Evolutionary conservation across 2,329 filamentous ascomycete species (phyloP), one percentile per base, ranked within the genome.

Genomic region (Rhynchosporium graminicola): DNA sequence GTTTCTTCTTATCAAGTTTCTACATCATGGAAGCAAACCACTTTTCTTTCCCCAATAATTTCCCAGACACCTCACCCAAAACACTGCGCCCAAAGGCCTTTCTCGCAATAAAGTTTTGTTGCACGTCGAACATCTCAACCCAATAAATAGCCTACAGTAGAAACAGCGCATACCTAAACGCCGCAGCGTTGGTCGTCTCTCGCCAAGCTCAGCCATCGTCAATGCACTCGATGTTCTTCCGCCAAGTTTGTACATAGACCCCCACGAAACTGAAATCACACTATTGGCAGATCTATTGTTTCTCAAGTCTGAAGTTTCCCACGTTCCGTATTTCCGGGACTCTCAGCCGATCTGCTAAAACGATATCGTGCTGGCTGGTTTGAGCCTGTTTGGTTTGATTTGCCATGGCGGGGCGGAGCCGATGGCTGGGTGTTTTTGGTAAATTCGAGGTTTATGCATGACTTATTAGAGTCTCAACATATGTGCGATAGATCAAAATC

Each of bases 401-500:
- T 20, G 36, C 51, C 12, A 15, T 40, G 1, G 51, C 40, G 51
- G 51, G 33, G 36, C 33, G n/a, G 20, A 54, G 51, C 36, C 33
- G 51, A 36, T 4, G 10, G 10, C 13, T 33, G 51, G 51, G 50
- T 28, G 40, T 20, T 20, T 54, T 28, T 29, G 51, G 51, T 54
- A 54, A 54, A 54, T 54, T 40, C 40, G 51, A 28, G n/a, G 6
- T 20, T 52, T 33, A 52, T 52, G 50, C 50, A 20, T 20, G 33
- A 38, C 12, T 12, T 20, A 26, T 7, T n/a, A 38, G 4, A 20
- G 5, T 7, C 7, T 26, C 6, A 3, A 8, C 15, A 38, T 20
- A 20, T 20, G 26, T 26, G 4, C 8, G 50, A 38, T 52, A 26
- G 31, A 38, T 52, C 50, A 52, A 20, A 2, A 20, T n/a, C 10